These are phyloP conservation scores for Coemansia sp. DNA, from an alignment of 192 early-diverging fungal species.

Conservation along the genomic window DNA sequence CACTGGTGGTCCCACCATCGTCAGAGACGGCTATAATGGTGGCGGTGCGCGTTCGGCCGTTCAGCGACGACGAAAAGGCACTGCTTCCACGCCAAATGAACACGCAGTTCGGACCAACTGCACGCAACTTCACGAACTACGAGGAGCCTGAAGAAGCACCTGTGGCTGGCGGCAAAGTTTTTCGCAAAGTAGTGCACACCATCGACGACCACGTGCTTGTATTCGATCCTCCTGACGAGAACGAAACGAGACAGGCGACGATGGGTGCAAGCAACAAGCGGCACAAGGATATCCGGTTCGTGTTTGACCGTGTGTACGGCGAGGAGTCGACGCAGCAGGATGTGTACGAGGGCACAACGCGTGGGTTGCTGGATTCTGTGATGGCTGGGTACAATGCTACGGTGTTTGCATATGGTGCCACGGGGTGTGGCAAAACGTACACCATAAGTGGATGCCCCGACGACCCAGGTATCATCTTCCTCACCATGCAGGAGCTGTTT, in stretches of 20 bases:
- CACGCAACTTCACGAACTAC: conserved; percentile 47
- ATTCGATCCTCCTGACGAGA: conserved; percentile 70
- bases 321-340: conserved; percentile 70
- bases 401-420: conserved; percentile 86
- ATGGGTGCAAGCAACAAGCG: conserved; percentile 60
- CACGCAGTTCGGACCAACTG: conserved; percentile 52
- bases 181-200: conserved; percentile 62
- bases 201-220: conserved; percentile 71
- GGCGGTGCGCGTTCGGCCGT: conserved; percentile 62
- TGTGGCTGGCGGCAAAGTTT: neutral
- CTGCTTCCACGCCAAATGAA: conserved; percentile 37
- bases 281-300: conserved; percentile 70
- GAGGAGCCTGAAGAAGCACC: conserved; percentile 21
- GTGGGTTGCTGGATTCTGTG: conserved; percentile 66
- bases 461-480: conserved; percentile 69
- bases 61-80: conserved; percentile 56
- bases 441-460: conserved; percentile 70
- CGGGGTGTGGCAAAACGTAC: conserved; percentile 87
- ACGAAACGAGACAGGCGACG: conserved; percentile 37
- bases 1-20: neutral
- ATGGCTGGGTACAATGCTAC: conserved; percentile 83
- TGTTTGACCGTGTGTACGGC: conserved; percentile 77
- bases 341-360: conserved; percentile 69
- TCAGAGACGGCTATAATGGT: conserved; percentile 50
- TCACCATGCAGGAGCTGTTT: conserved; percentile 68